Evolutionary conservation across 495 filamentous ascomycete species (phyloP).

Genomic region (Hyaloscypha hepaticicola): DNA sequence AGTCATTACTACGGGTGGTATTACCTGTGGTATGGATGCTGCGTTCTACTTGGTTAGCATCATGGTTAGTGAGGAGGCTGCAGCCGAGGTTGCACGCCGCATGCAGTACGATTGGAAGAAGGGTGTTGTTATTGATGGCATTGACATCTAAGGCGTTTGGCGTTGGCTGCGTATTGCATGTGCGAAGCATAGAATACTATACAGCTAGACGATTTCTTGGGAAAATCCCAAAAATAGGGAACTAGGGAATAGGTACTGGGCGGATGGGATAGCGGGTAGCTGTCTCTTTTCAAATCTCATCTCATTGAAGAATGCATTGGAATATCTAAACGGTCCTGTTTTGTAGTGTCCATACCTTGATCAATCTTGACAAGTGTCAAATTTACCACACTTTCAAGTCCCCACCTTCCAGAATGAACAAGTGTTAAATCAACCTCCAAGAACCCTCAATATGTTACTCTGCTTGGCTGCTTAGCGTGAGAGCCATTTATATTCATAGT

Average conservation of each 20-base stretch:
- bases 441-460: too few relatives aligned
- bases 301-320: background rate
- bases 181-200: slow-evolving; percentile 26
- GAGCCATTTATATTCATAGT: too few relatives aligned
- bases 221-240: background rate
- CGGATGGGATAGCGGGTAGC: slow-evolving; percentile 1
- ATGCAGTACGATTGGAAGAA: slow-evolving; percentile 74
- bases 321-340: background rate
- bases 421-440: too few relatives aligned
- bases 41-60: slow-evolving; percentile 74
- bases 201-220: slow-evolving; percentile 7
- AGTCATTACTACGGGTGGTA: slow-evolving; percentile 73
- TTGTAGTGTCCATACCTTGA: background rate
- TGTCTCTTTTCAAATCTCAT: slow-evolving; percentile 8
- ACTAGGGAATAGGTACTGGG: background rate
- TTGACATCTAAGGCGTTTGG: slow-evolving; percentile 60
- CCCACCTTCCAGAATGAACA: too few relatives aligned
- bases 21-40: slow-evolving; percentile 76
- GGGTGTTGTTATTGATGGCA: slow-evolving; percentile 67
- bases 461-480: too few relatives aligned
- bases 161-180: slow-evolving; percentile 18
- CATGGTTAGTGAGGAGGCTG: slow-evolving; percentile 64
- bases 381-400: background rate
- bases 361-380: background rate
- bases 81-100: slow-evolving; percentile 63